Base-by-base conservation (phyloP, 108 stramenopile species). In the Skeletonema marinoi region DNA sequence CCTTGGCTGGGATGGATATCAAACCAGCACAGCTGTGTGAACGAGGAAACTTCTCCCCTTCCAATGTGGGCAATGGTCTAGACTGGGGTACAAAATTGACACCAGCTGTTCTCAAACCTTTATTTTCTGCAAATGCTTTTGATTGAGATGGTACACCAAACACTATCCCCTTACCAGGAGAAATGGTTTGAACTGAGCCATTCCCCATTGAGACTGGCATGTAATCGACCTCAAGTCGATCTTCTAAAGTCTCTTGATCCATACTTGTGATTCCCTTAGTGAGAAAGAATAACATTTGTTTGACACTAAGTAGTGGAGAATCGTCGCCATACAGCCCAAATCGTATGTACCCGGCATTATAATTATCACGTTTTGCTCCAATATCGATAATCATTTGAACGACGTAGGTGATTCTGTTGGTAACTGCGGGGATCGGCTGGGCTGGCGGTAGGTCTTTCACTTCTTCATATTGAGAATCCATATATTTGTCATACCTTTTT, bases 241-340 rank as follows among this genome's bases (percentile, higher is more conserved):
- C 82, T 64, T 85, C 86, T 67, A 86, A 81, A 46, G 78, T 16
- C 50, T 79, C 30, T 12, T 74, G 66, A 32, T 71, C 73, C 9
- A 73, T 78, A 11, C 86, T 89, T 19, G 36, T 44, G 3, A 89
- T n/a, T 11, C 88, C 88, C 7, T 31, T 13, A 6, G 79, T 76
- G 36, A 85, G 41, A 73, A 90, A 81, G 12, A 78, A 60, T 19
- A 88, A 21, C 58, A 90, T 65, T 60, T 88, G 83, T 33, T 67
- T 33, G 17, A 72, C 81, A 39, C 33, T 48, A 29, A 36, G 46
- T 4, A 36, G 46, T 4, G 81, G 78, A 25, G 32, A 33, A 64
- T 78, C 85, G 29, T 90, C 67, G 19, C 89, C 89, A 65, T 88
- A 90, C 46, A 90, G 71, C n/a, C 89, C 89, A 39, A 90, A 44